phyloP scores from a whole-genome alignment of 208 protist species.

The Trypanosoma theileri region DNA sequence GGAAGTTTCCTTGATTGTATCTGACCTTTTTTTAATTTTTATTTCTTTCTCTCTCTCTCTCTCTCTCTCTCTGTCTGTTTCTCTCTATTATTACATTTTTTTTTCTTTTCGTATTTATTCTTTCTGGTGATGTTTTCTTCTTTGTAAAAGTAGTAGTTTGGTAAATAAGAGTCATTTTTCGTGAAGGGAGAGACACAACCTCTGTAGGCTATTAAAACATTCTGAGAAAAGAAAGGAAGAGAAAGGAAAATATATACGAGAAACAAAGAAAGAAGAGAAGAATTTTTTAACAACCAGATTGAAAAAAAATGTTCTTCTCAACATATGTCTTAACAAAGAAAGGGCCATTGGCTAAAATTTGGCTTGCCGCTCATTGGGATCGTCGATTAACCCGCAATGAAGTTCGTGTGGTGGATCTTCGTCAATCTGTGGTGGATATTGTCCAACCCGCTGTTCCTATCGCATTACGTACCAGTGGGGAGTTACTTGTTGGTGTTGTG shows the following conservation, averaged over 20 bases:
- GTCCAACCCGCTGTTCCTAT: constrained; percentile 94
- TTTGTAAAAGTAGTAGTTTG: background rate
- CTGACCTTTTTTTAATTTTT: no score
- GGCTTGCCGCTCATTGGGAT: constrained; percentile 97
- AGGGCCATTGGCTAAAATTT: constrained; percentile 95
- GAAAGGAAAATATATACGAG: constrained; percentile 7
- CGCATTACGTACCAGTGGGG: constrained; percentile 94
- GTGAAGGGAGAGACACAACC: no score
- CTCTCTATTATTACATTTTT: constrained; percentile 13
- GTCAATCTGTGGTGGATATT: constrained; percentile 91
- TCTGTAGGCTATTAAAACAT: no score
- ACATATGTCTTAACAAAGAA: constrained; percentile 96
- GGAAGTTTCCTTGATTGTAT: no score
- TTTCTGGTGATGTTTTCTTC: constrained; percentile 14
- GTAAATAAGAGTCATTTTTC: no score
- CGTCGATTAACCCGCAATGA: constrained; percentile 92
- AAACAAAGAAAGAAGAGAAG: background rate
- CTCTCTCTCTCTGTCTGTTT: no score
- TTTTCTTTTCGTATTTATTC: constrained; percentile 20
- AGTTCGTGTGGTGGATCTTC: constrained; percentile 91
- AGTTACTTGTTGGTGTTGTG: constrained; percentile 97
- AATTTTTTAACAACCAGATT: constrained; percentile 22
- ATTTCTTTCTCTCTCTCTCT: no score
- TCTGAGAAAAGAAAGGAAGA: background rate
- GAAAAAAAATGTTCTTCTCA: constrained; percentile 95